These are phyloP conservation scores for Tolypocladium sp. DNA, from an alignment of 2,329 filamentous ascomycete genomes.

Conservation along the genomic window DNA sequence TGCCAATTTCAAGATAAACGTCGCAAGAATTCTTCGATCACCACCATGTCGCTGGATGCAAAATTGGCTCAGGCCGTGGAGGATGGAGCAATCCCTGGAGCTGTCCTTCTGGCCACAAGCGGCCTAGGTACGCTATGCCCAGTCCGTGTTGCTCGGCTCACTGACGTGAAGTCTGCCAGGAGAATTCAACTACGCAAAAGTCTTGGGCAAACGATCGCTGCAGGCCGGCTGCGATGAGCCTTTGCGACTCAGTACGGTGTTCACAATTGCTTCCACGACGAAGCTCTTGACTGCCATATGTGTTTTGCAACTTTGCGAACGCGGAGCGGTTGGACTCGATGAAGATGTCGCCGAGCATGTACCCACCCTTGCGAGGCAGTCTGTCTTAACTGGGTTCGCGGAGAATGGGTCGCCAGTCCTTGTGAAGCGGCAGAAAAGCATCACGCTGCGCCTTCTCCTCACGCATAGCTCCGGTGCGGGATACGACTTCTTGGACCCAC, in stretches of 20 bases:
- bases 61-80: not conserved
- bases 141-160: not conserved
- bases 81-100: not conserved
- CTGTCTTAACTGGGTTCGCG: not conserved
- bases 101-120: not conserved
- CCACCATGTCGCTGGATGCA: not conserved
- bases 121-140: not conserved
- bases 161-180: not conserved
- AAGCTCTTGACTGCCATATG: not conserved
- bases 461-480: not conserved
- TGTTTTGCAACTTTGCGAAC: not conserved
- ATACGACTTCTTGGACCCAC: not conserved
- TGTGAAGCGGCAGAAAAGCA: not conserved
- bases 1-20: not conserved
- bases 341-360: not conserved
- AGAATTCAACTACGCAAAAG: not conserved
- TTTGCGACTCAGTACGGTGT: not conserved
- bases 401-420: not conserved
- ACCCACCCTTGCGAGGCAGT: not conserved
- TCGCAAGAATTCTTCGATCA: not conserved
- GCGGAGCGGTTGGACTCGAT: not conserved
- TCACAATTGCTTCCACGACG: not conserved
- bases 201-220: not conserved
- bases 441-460: not conserved
- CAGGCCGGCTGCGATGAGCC: not conserved